Base-by-base conservation (phyloP, 306 rosid genomes). In the Dryas alaskensis region DNA sequence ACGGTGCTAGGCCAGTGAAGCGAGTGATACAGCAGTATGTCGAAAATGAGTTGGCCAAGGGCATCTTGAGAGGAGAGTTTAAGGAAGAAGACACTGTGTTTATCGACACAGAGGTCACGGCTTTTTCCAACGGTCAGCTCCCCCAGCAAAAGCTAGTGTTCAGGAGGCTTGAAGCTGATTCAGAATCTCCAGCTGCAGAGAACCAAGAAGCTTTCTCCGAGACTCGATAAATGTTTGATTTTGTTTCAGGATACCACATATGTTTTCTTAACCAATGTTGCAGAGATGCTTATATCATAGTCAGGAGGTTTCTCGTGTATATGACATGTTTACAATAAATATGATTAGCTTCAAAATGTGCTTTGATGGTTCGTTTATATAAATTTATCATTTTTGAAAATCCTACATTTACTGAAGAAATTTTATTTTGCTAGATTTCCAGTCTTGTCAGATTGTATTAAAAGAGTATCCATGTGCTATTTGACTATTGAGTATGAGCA, bases 1-100 rank as follows among this genome's bases (percentile, higher is more conserved):
- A 92, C 5, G 99, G 97, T 14, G 99, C 99, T 37, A 89, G 99
- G 79, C 97, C 99, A 4, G 99, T 94, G 51, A 94, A 94, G 89
- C 84, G 97, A 74, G 99, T 94, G 80, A 94, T 94, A 70, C 99
- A 92, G 48, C 97, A 94, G 78, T 76, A 89, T 27, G 89, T 94
- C 4, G 99, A 94, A 77, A 94, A 94, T 48, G 96, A 92, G 81
- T 90, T 94, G 31, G 99, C 99, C 39, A 94, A 88, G 82, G 95
- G 96, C 47, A 94, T 94, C 53, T 78, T 94, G 47, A 92, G 92
- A 84, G 97, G 99, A 51, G 99, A 92, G n/a, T 92, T 94, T 17
- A 88, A 80, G 84, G 99, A 94, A 7, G 99, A 94, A 66, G 93
- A 87, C 85, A 74, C 80, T 1, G 80, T 94, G 60, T 49, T 84